Evolutionary conservation across 2,329 filamentous ascomycete species (phyloP).

Genomic region (Penicillium sp.): DNA sequence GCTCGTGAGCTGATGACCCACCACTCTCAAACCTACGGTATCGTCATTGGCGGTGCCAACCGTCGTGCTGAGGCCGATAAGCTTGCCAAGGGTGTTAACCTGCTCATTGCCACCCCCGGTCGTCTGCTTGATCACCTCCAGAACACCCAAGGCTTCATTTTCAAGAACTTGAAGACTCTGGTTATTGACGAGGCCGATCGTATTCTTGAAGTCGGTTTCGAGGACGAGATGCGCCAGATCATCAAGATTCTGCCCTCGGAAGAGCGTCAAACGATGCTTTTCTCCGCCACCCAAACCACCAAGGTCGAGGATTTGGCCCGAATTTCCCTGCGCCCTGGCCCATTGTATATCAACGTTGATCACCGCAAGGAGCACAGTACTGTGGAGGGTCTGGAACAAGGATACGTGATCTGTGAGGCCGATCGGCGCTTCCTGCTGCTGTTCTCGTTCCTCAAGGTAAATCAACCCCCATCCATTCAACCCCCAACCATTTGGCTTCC

Average conservation of each 20-base stretch:
- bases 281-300: conserved; percentile 96
- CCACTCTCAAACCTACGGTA: conserved; percentile 93
- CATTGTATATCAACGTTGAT: conserved; percentile 96
- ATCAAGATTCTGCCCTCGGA: conserved; percentile 89
- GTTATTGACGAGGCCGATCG: conserved; percentile 97
- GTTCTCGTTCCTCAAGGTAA: conserved; percentile 80
- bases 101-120: conserved; percentile 91
- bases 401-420: conserved; percentile 89
- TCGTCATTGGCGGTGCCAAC: conserved; percentile 95
- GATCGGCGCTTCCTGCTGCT: conserved; percentile 92
- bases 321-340: conserved; percentile 86
- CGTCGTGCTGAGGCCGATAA: conserved; percentile 89
- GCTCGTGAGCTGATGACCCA: conserved; percentile 88
- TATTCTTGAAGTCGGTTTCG: conserved; percentile 95
- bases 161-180: conserved; percentile 89
- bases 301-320: conserved; percentile 96
- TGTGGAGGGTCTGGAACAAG: conserved; percentile 90
- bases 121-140: conserved; percentile 90
- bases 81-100: conserved; percentile 88
- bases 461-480: too few species aligned
- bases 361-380: conserved; percentile 86
- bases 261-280: conserved; percentile 93
- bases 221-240: conserved; percentile 97
- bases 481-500: too few species aligned
- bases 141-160: conserved; percentile 84